Base-by-base conservation (phyloP, 176 grass and related monocot species). In the Tillandsia fasciculata region DNA sequence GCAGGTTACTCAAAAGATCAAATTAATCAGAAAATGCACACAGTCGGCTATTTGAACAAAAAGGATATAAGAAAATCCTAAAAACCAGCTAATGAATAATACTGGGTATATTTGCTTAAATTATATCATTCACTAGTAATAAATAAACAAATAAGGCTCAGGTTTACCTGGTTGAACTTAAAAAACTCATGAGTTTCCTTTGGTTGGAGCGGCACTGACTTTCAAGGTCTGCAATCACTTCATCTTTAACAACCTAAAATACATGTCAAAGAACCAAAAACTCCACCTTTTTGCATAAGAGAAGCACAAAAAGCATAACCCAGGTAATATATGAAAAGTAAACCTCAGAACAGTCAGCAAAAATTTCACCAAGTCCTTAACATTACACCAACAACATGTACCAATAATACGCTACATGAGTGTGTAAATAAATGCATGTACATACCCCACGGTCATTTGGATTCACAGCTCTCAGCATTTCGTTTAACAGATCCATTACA, bases 381-480 rank as follows among this genome's bases (percentile, higher is more conserved):
- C 33, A 1, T 18, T 17, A 59, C 8, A 9, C 2, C 22, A 9
- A 61, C 33, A 42, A 6, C 33, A 42, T 29, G 28, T 29, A 29
- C 28, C 28, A 42, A 42, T 7, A 42, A 42, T 42, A 42, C 4
- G 33, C 33, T 42, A 42, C 33, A 42, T 42, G 4, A 42, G 33
- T 42, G 33, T 42, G 33, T 42, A 42, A 42, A 42, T 42, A 42
- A 42, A 42, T 4, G 56, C 17, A 75, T 68, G n/a, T 65, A 3
- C 66, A 83, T 90, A 90, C 91, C 72, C 74, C 77, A 56, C 24
- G 71, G 81, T 96, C 84, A 79, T 63, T 78, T 69, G 84, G 91
- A 81, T 87, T 70, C 12, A 85, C 74, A 74, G 84, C 91, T 81
- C 74, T 87, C 61, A 96, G 63, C 91, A 96, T 96, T 51, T 96